Evolutionary conservation across 176 grass and related monocot genomes (phyloP).

Genomic region (Luzula sylvatica): DNA sequence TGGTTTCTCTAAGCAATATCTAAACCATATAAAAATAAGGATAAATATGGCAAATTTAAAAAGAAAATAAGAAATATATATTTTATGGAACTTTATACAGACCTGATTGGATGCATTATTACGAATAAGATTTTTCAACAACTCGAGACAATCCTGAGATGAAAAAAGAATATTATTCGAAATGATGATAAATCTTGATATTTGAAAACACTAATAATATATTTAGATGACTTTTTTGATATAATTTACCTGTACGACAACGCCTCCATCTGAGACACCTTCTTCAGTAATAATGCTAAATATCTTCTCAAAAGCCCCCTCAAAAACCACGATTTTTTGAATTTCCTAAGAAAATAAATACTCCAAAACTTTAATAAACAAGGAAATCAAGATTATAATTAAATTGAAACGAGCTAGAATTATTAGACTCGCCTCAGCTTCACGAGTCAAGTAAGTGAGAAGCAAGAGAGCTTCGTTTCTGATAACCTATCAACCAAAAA

Average conservation of each 20-base stretch:
- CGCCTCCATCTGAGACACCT: constrained; percentile 95
- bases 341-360: constrained; percentile 76
- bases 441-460: constrained; percentile 91
- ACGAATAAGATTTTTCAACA: constrained; percentile 94
- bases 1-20: constrained; percentile 97
- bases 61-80: constrained; percentile 3
- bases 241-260: constrained; percentile 87
- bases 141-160: constrained; percentile 82
- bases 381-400: not conserved
- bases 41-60: not conserved
- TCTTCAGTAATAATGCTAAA: constrained; percentile 98
- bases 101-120: constrained; percentile 91
- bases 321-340: constrained; percentile 99
- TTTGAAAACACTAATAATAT: constrained; percentile 4
- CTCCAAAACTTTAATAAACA: constrained; percentile 3
- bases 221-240: not conserved
- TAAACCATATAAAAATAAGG: constrained; percentile 20
- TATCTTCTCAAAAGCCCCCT: constrained; percentile 98
- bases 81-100: not conserved
- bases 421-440: constrained; percentile 60
- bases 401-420: constrained; percentile 21
- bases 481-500: constrained; percentile 63
- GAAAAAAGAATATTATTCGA: constrained; percentile 5
- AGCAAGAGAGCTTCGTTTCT: constrained; percentile 96
- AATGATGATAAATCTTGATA: not conserved